phyloP scores from a whole-genome alignment of 116 monocot genomes.

The Phalaenopsis hybrid region DNA sequence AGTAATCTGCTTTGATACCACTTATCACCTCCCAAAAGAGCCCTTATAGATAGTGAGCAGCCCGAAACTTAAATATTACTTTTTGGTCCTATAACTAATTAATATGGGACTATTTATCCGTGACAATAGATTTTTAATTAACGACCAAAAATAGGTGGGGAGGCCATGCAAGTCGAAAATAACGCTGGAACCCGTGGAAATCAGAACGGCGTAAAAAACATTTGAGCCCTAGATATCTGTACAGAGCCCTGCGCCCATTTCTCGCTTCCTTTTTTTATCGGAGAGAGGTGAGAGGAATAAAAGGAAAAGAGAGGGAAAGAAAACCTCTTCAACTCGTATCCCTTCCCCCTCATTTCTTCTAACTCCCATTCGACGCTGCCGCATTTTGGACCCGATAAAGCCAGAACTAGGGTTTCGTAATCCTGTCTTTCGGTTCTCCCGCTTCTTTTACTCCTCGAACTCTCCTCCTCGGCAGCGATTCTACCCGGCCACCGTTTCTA shows the following conservation, averaged over 20 bases:
- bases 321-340: constrained; percentile 4
- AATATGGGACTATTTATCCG: too few species aligned
- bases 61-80: too few species aligned
- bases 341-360: background rate
- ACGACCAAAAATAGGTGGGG: too few species aligned
- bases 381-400: background rate
- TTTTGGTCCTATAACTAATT: too few species aligned
- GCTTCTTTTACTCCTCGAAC: background rate
- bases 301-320: constrained; percentile 6
- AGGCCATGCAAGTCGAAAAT: too few species aligned
- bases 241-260: background rate
- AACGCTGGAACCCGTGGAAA: too few species aligned
- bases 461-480: background rate
- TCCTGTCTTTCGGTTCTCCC: background rate
- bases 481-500: constrained; percentile 12
- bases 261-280: background rate
- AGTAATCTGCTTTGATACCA: too few species aligned
- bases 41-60: too few species aligned
- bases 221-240: too few species aligned
- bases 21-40: too few species aligned
- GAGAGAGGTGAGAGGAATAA: background rate
- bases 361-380: background rate
- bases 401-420: constrained; percentile 14
- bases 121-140: too few species aligned
- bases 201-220: too few species aligned